Percentiles rank a stretch among this genome's conserved stretches.
Conservation (phyloP, 2,329 filamentous ascomycete species). For the Shiraia sp. region DNA sequence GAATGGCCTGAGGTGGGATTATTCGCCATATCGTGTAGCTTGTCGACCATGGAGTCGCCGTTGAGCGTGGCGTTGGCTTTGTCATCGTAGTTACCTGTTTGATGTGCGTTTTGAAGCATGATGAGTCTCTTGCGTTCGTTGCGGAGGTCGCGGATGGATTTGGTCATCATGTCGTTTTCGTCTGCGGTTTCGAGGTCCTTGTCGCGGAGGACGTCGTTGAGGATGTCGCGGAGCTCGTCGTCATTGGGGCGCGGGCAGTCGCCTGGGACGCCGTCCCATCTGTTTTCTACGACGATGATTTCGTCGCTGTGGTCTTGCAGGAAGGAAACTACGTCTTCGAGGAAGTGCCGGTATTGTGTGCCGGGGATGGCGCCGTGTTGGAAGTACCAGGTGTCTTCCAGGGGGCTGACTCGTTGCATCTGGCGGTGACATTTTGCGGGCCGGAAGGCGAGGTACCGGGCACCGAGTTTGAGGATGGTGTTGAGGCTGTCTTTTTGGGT, state of each 20-base stretch:
- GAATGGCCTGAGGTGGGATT: conserved; percentile 24
- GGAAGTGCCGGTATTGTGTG: conserved; percentile 52
- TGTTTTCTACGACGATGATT: conserved; percentile 55
- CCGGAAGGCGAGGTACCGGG: conserved; percentile 58
- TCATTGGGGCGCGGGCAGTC: conserved; percentile 51
- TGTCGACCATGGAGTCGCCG: conserved; percentile 34
- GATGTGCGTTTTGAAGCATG: conserved; percentile 24
- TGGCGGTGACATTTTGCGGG: conserved; percentile 53
- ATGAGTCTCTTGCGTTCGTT: conserved; percentile 31
- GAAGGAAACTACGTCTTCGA: conserved; percentile 49
- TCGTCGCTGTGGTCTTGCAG: conserved; percentile 49
- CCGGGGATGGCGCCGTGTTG: conserved; percentile 57
- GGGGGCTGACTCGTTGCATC: conserved; percentile 42
- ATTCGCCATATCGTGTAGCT: conserved; percentile 22
- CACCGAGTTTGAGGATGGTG: conserved; percentile 52
- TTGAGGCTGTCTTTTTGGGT: conserved; percentile 56
- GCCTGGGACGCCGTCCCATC: conserved; percentile 56
- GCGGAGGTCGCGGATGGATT: conserved; percentile 30
- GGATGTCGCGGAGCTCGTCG: conserved; percentile 46
- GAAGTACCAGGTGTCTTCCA: conserved; percentile 55
- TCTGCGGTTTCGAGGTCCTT: conserved; percentile 23
- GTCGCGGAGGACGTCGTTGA: conserved; percentile 38
- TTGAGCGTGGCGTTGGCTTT: conserved; percentile 35
- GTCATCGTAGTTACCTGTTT: conserved; percentile 41
- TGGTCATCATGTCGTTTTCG: conserved; percentile 32